These are phyloP conservation scores for Plasmodium relictum DNA, from an alignment of 169 alveolate genomes.

Conservation along the genomic window DNA sequence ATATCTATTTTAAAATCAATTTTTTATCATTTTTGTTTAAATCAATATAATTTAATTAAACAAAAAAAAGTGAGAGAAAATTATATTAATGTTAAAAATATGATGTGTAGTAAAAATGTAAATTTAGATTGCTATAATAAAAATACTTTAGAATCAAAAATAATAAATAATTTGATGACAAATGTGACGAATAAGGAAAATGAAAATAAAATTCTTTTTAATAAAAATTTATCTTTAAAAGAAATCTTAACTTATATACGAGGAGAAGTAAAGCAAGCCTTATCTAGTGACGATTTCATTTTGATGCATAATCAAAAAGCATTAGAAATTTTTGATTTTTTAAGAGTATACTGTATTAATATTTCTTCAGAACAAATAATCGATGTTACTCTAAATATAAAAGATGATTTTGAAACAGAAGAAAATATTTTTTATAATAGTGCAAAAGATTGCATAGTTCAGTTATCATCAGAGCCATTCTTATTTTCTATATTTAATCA, in stretches of 20 bases:
- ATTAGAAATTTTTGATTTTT: conserved; percentile 55
- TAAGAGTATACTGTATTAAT: conserved; percentile 57
- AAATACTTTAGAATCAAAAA: conserved; percentile 33
- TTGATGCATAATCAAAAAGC: conserved; percentile 56
- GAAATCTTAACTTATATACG: conserved; percentile 41
- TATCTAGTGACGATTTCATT: conserved; percentile 46
- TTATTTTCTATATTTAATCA: conserved; percentile 44
- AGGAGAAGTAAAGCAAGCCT: conserved; percentile 50
- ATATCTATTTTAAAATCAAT: conserved; percentile 26
- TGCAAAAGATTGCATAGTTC: conserved; percentile 53
- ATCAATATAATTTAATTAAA: conserved; percentile 47
- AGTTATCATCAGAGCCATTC: conserved; percentile 59
- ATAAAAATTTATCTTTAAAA: conserved; percentile 48
- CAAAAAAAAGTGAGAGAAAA: conserved; percentile 66
- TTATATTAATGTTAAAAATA: conserved; percentile 46
- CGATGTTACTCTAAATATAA: conserved; percentile 40
- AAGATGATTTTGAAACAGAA: conserved; percentile 44
- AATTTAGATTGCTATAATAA: conserved; percentile 4
- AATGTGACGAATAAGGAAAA: conserved; percentile 38
- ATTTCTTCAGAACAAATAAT: conserved; percentile 62
- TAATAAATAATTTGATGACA: conserved; percentile 23
- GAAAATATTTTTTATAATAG: conserved; percentile 66
- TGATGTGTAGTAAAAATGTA: conserved; percentile 13
- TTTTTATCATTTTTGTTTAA: conserved; percentile 67
- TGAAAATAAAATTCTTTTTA: conserved; percentile 16